Base-by-base conservation (phyloP, 495 filamentous ascomycete genomes). In the Aspergillus funiculosus region DNA sequence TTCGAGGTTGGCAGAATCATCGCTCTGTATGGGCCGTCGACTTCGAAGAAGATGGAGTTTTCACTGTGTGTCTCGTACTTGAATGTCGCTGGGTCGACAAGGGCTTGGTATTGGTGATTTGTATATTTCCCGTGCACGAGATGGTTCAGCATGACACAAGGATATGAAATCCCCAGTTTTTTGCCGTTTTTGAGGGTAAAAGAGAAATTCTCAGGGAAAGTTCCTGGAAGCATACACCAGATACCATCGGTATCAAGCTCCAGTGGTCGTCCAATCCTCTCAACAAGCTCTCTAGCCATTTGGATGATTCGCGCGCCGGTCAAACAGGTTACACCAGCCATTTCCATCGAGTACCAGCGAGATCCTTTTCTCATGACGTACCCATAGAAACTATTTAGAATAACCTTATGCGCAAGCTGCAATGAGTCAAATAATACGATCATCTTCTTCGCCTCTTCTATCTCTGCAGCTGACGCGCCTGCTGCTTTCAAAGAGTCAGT, bases 211-310 rank as follows among this genome's bases (percentile, higher is more conserved):
- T 99, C 92, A 0, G 92, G 92, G 57, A 99, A 99, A 0, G 87
- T 90, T 2, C 88, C 92, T 0, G 92, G 92, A 54, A 99, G 75
- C 80, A 99, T 99, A 74, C 92, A 99, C 92, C 92, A 99, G 58
- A 99, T 99, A 80, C 92, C 92, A 58, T 99, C 92, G 2, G 92
- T 99, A 66, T 99, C 92, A n/a, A 99, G 78, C 67, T 99, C 92
- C 35, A 99, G 72, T 0, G 92, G 92, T 29, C 92, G 81, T 14
- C 92, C 92, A 14, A 99, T 85, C 11, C 92, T 78, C 58, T 99
- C 92, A 8, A 99, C 90, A 13, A 99, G 76, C 54, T 94, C 85
- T 62, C 90, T 79, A 13, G 92, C 92, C 79, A 99, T 83, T 60
- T 97, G 92, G 61, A 99, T 99, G 61, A 99, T 99, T 43, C 82